Conservation (phyloP, 768 basidiomycete species). For the Lentinula aciculospora region DNA sequence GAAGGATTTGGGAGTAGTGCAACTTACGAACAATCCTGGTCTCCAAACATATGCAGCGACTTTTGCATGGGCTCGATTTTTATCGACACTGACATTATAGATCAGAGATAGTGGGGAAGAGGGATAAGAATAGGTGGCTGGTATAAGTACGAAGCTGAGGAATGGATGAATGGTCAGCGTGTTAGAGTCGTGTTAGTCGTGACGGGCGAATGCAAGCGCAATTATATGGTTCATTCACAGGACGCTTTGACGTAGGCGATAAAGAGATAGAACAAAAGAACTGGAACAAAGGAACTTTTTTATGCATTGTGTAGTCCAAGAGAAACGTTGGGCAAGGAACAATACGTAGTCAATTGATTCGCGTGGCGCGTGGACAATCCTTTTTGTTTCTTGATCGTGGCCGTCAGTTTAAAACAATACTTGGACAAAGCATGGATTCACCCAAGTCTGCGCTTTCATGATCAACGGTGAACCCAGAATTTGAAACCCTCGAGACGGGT, state of each 20-base stretch:
- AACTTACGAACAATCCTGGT: constrained; percentile 58
- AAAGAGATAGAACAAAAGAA: constrained; percentile 21
- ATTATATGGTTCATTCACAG: neutral
- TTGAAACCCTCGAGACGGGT: no score
- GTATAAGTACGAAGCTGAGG: neutral
- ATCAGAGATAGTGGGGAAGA: neutral
- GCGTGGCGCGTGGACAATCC: neutral
- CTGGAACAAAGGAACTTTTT: constrained; percentile 5
- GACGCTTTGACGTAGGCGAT: neutral
- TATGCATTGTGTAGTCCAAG: neutral
- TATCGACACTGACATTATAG: constrained; percentile 59
- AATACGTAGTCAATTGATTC: neutral
- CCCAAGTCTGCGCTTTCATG: no score
- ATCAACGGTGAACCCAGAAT: no score
- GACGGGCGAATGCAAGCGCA: neutral
- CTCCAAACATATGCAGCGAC: constrained; percentile 66
- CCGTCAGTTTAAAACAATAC: no score
- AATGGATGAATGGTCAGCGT: constrained; percentile 10
- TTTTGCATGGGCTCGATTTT: constrained; percentile 54
- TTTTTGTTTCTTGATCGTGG: neutral
- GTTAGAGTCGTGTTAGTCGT: constrained; percentile 3
- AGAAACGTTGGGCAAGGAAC: neutral
- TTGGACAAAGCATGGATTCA: neutral
- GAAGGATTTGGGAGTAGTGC: neutral
- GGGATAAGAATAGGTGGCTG: neutral